Conservation (phyloP, 495 filamentous ascomycete genomes). For the Hypoxylon subgilvum region DNA sequence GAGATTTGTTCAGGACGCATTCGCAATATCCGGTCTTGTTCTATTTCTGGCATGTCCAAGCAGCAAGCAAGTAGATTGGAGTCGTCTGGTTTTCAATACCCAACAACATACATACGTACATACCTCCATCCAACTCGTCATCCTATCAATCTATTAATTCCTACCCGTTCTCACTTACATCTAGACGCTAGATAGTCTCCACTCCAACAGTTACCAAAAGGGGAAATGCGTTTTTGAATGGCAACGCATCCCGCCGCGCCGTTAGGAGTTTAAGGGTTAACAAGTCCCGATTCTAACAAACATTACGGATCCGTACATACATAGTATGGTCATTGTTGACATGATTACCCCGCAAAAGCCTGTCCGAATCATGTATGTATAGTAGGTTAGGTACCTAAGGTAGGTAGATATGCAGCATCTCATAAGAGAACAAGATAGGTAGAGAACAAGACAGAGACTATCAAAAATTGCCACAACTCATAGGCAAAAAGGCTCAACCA, state of each 20-base stretch:
- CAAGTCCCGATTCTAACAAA: constrained; percentile 34
- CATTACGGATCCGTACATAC: too few species aligned
- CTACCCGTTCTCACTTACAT: too few species aligned
- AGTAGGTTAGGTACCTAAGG: not conserved
- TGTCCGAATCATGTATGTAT: constrained; percentile 20
- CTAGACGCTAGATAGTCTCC: constrained; percentile 13
- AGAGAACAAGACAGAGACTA: too few species aligned
- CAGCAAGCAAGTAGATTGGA: too few species aligned
- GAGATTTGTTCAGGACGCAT: not conserved
- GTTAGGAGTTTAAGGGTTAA: constrained; percentile 37
- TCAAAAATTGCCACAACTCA: too few species aligned
- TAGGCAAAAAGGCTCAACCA: too few species aligned
- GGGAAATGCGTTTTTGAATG: constrained; percentile 27
- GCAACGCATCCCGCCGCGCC: constrained; percentile 17
- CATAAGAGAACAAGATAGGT: too few species aligned
- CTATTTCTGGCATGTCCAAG: constrained; percentile 9
- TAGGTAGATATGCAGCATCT: too few species aligned
- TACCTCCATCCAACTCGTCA: not conserved
- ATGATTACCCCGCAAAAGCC: constrained; percentile 38
- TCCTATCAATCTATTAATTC: too few species aligned
- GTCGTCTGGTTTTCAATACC: too few species aligned
- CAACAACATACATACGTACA: not conserved
- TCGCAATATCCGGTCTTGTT: not conserved
- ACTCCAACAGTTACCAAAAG: constrained; percentile 34
- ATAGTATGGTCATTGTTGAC: too few species aligned